phyloP scores from a whole-genome alignment of 2,329 filamentous ascomycete genomes.

The Coccinonectria pachysandricola region DNA sequence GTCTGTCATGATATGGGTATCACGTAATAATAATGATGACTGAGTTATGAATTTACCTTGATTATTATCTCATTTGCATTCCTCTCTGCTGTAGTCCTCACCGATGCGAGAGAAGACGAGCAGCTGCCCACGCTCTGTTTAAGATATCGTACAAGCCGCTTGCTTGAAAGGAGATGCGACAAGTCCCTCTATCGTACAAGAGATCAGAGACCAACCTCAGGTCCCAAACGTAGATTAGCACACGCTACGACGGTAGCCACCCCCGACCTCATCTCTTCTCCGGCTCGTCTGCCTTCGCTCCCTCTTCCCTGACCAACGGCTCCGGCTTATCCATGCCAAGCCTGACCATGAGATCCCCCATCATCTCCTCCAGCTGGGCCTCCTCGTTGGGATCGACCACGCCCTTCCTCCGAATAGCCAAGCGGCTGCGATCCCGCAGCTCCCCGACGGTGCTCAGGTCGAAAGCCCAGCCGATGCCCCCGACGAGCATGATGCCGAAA shows the following conservation, averaged over 20 bases:
- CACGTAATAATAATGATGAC: constrained; percentile 14
- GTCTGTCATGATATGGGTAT: constrained; percentile 11
- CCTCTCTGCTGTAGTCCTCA: background rate
- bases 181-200: too few species aligned
- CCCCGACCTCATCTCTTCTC: constrained; percentile 9
- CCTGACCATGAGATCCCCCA: constrained; percentile 47
- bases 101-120: too few species aligned
- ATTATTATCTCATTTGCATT: too few species aligned
- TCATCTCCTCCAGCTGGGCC: constrained; percentile 51
- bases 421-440: constrained; percentile 42
- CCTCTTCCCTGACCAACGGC: too few species aligned
- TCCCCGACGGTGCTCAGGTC: constrained; percentile 65
- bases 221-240: too few species aligned
- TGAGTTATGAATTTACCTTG: constrained; percentile 4
- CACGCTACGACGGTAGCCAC: too few species aligned
- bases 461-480: constrained; percentile 65
- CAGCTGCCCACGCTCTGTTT: too few species aligned
- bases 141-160: too few species aligned
- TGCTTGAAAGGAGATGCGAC: too few species aligned
- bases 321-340: constrained; percentile 27
- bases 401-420: constrained; percentile 27
- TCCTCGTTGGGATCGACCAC: constrained; percentile 37
- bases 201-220: too few species aligned
- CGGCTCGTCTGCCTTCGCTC: constrained; percentile 3
- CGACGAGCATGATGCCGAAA: constrained; percentile 63